Evolutionary conservation across 2,329 filamentous ascomycete genomes (phyloP), one percentile per base, ranked within the genome.

Genomic region (Nigrospora oryzae): DNA sequence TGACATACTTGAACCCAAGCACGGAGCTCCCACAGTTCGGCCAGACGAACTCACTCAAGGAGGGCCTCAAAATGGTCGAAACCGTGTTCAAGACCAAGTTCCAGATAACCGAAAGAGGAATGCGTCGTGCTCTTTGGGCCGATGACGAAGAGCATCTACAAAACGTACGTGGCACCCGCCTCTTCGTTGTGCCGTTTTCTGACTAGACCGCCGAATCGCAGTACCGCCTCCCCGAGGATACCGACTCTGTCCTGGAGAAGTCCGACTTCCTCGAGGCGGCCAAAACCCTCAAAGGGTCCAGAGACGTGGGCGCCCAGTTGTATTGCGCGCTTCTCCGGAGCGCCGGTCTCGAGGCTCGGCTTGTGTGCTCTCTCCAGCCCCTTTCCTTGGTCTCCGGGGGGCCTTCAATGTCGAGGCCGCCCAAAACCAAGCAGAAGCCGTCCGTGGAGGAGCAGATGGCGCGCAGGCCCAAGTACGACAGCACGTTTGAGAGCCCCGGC

Each of bases 311-410:
- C 1, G 86, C 89, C 2, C 90, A 97, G 60, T 63, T 98, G 0
- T 95, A 94, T 56, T 97, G 93, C 61, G 86, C 90, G 3, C 65
- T 97, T 31, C 72, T 98, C 4, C 82, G 93, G 15, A 79, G 81
- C n/a, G 80, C 77, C n/a, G 89, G 88, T 3, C 80, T 97, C 7
- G 81, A 89, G 50, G 75, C 87, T 5, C 78, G 93, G 12, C 72
- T 98, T 5, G 86, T 97, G 1, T 96, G 89, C 62, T 98, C 93
- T 5, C 68, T 98, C 4, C 93, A 98, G 53, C 80, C 84, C 2
- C 70, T 98, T 1, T 75, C 86, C 0, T 90, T 90, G 53, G 70
- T 73, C 3, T 74, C 72, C 5, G 64, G 68, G 0, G 74, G 69
- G 0, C 77, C 77, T 2, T 63, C 67, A 0, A 62, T 79, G 48